Conservation (phyloP, 2,329 filamentous ascomycete genomes). For the Phaeosphaeria sp. region DNA sequence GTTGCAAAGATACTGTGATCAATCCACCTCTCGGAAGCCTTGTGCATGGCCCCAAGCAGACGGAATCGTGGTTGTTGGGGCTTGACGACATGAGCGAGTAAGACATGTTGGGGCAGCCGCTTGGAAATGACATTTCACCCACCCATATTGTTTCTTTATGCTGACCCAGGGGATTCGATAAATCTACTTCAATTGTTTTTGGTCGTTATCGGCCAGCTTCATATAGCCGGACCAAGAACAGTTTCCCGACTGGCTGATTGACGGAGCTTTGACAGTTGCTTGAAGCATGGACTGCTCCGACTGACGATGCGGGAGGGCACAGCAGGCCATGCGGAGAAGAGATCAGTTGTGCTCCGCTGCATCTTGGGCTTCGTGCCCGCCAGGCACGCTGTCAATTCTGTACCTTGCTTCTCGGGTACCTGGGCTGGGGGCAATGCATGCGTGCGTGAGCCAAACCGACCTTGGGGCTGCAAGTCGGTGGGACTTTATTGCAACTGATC, state of each 20-base stretch:
- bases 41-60: constrained; percentile 19
- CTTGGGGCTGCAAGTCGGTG: constrained; percentile 22
- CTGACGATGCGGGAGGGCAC: constrained; percentile 26
- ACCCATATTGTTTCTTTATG: constrained; percentile 21
- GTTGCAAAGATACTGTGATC: constrained; percentile 34
- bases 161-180: constrained; percentile 10
- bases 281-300: constrained; percentile 26
- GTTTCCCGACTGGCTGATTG: neutral
- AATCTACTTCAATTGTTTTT: constrained; percentile 15
- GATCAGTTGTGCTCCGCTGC: constrained; percentile 3
- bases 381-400: constrained; percentile 21
- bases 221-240: constrained; percentile 22
- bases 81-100: constrained; percentile 10
- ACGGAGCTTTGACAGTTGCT: neutral
- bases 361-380: constrained; percentile 14
- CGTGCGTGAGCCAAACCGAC: constrained; percentile 22
- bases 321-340: constrained; percentile 21
- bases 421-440: constrained; percentile 19
- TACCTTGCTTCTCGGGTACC: constrained; percentile 23
- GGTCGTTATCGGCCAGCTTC: constrained; percentile 27
- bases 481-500: constrained; percentile 26
- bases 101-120: constrained; percentile 8
- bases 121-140: constrained; percentile 1
- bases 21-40: constrained; percentile 19
- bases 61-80: constrained; percentile 19